Evolutionary conservation across 2,329 filamentous ascomycete genomes (phyloP).

Genomic region (Nemania diffusa): DNA sequence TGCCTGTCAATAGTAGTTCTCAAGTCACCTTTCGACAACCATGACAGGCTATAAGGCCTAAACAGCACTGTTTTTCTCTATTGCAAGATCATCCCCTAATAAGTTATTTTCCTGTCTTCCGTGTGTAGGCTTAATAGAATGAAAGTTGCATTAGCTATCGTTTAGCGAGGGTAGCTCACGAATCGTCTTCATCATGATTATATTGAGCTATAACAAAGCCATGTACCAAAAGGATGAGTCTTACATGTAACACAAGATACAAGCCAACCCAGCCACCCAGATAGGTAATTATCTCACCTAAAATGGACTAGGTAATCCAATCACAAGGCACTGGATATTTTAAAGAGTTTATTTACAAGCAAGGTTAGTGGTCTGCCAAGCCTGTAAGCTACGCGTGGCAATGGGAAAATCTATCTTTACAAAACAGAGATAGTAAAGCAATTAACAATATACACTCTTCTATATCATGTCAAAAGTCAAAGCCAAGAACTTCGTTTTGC

Average conservation of each 20-base stretch:
- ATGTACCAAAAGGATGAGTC: not conserved
- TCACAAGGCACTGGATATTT: not conserved
- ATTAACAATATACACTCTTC: too few relatives aligned
- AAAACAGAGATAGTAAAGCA: too few relatives aligned
- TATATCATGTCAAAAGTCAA: too few relatives aligned
- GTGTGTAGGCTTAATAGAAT: not conserved
- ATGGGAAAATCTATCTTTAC: too few relatives aligned
- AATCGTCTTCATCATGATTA: constrained; percentile 14
- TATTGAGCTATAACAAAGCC: not conserved
- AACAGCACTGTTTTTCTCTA: not conserved
- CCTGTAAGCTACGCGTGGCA: too few relatives aligned
- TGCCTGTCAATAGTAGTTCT: constrained; percentile 1
- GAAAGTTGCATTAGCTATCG: constrained; percentile 11
- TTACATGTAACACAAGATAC: not conserved
- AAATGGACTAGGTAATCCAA: not conserved
- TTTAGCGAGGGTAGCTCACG: constrained; percentile 3
- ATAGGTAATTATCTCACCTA: not conserved
- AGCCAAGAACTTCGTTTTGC: not conserved
- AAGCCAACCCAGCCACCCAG: not conserved
- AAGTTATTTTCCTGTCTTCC: not conserved
- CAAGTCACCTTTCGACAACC: not conserved
- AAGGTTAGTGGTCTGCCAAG: not conserved
- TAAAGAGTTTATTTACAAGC: not conserved
- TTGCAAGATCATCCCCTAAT: not conserved
- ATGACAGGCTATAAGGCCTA: not conserved